These are phyloP conservation scores for Acacia acuminata DNA, from an alignment of 306 rosid genomes.

Conservation along the genomic window DNA sequence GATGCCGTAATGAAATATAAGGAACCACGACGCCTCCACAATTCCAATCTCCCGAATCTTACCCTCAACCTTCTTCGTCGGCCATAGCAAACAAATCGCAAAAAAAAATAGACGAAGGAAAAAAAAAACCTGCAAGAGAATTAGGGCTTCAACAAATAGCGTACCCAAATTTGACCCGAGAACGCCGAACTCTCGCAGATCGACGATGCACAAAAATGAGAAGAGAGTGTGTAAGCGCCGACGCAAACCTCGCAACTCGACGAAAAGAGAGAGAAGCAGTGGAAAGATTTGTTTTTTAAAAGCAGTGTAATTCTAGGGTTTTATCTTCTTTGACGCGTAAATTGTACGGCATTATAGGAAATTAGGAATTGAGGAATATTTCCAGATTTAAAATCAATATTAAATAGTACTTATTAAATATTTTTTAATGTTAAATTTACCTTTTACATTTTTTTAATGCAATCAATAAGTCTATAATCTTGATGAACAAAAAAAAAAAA, in stretches of 20 bases:
- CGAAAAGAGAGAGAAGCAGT: not conserved
- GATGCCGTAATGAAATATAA: not conserved
- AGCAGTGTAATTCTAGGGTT: not conserved
- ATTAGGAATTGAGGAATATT: too few species aligned
- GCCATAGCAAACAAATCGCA: not conserved
- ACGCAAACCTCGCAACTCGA: not conserved
- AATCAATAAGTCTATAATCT: too few species aligned
- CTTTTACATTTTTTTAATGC: too few species aligned
- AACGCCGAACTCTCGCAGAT: not conserved
- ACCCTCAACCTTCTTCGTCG: not conserved
- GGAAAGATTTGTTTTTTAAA: not conserved
- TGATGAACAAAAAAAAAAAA: too few species aligned
- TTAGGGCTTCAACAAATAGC: not conserved
- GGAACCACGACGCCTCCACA: not conserved
- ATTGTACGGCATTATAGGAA: not conserved
- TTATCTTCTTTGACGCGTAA: not conserved
- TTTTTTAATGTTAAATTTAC: too few species aligned
- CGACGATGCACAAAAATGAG: not conserved
- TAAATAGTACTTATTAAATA: too few species aligned
- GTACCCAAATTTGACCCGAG: not conserved
- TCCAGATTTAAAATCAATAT: too few species aligned
- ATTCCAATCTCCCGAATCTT: not conserved
- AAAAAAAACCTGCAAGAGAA: not conserved
- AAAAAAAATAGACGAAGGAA: not conserved
- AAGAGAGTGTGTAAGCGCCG: not conserved